A percentile compares a stretch with the other conserved stretches of the same genome.
Conservation (phyloP, 305 asterid genomes). For the Solanum hybrid region DNA sequence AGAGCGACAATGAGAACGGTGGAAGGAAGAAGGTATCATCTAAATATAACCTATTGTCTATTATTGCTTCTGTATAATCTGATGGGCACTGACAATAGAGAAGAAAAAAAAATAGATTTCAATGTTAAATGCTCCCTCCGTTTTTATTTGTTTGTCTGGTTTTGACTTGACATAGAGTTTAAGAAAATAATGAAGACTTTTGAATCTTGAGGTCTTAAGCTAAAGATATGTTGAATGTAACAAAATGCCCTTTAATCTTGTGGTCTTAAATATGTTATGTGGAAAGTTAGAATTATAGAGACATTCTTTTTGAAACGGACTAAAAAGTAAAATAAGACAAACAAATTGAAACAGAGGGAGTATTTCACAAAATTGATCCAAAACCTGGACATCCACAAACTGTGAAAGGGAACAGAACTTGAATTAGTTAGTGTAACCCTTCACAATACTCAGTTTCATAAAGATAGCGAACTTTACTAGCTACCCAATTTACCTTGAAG, state of each 20-base stretch:
- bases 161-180: not conserved
- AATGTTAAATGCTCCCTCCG: not conserved
- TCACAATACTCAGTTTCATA: not conserved
- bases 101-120: not conserved
- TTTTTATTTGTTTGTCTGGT: not conserved
- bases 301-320: not conserved
- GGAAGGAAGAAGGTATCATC: not conserved
- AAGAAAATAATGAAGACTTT: not conserved
- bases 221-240: not conserved
- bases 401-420: not conserved
- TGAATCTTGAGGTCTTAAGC: not conserved
- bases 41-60: not conserved
- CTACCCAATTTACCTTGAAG: not conserved
- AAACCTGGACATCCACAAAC: not conserved
- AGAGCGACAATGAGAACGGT: conserved; percentile 1
- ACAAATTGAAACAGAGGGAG: not conserved
- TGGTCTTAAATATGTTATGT: not conserved
- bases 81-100: not conserved
- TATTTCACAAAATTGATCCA: not conserved
- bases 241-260: not conserved
- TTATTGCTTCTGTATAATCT: not conserved
- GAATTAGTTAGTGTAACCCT: not conserved
- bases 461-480: not conserved
- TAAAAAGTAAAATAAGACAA: not conserved
- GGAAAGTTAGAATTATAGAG: not conserved